A percentile compares a stretch with the other conserved stretches of the same genome.
Conservation (phyloP, 2,329 filamentous ascomycete genomes). For the Arthrobotrys pseudoclavata region DNA sequence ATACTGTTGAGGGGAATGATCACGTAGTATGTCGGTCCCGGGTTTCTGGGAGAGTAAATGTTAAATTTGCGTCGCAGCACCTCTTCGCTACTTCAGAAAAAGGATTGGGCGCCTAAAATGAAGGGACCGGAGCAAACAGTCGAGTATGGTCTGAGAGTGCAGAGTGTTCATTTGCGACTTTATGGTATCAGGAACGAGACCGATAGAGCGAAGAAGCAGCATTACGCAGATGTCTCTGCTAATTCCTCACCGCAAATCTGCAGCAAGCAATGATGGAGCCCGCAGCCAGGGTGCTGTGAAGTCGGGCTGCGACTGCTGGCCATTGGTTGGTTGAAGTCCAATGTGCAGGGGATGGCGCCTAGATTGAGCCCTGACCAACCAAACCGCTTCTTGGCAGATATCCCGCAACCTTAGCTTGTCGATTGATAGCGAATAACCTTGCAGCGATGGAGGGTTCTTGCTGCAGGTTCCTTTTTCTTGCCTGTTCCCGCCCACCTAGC, state of each 20-base stretch:
- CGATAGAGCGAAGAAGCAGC: conserved; percentile 31
- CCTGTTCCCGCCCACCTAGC: conserved; percentile 40
- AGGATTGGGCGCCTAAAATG: conserved; percentile 59
- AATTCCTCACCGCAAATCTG: conserved; percentile 34
- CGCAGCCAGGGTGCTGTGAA: conserved; percentile 48
- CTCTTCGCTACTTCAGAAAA: conserved; percentile 33
- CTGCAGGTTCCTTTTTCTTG: conserved; percentile 43
- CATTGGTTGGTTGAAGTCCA: conserved; percentile 52
- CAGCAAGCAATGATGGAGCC: conserved; percentile 43
- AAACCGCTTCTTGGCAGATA: conserved; percentile 58
- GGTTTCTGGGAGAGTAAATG: conserved; percentile 32
- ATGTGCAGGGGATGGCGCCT: conserved; percentile 56
- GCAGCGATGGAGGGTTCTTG: conserved; percentile 42
- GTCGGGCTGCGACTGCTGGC: conserved; percentile 46
- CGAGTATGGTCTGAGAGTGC: conserved; percentile 50
- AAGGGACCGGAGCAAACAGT: conserved; percentile 38
- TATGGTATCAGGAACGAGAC: conserved; percentile 34
- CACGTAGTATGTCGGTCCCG: conserved; percentile 29
- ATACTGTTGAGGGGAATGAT: conserved; percentile 41
- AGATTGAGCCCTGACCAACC: conserved; percentile 58
- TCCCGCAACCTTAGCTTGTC: conserved; percentile 53
- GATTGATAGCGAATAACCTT: conserved; percentile 56
- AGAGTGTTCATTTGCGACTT: conserved; percentile 54
- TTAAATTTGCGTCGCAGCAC: conserved; percentile 58
- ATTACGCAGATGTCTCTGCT: conserved; percentile 26